Evolutionary conservation across 208 protist genomes (phyloP).

Genomic region (Wallacemonas collosoma): DNA sequence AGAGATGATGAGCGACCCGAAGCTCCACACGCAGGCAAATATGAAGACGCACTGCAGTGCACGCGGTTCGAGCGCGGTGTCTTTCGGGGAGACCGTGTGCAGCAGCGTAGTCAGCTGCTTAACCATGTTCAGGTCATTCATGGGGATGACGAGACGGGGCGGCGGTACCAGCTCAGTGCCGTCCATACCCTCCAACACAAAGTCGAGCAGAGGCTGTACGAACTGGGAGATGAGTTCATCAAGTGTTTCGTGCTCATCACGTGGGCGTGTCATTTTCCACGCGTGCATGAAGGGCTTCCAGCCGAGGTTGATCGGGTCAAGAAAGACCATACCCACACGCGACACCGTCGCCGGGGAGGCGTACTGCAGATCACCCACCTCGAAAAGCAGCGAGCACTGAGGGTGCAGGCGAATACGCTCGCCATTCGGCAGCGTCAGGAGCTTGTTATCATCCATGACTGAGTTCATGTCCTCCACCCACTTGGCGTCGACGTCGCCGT

Average conservation of each 20-base stretch:
- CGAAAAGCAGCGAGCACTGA: slow-evolving; percentile 97
- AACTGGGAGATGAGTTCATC: slow-evolving; percentile 94
- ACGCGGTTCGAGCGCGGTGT: slow-evolving; percentile 80
- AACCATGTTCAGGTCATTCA: slow-evolving; percentile 93
- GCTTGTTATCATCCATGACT: slow-evolving; percentile 99
- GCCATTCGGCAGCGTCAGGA: slow-evolving; percentile 98
- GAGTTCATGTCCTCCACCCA: slow-evolving; percentile 99
- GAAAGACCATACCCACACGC: slow-evolving; percentile 99
- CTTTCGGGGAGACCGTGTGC: slow-evolving; percentile 77
- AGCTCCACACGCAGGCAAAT: slow-evolving; percentile 96
- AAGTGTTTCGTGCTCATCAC: slow-evolving; percentile 91
- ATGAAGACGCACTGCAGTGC: slow-evolving; percentile 96
- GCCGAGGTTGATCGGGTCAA: slow-evolving; percentile 98
- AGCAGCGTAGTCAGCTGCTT: slow-evolving; percentile 94
- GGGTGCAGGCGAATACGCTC: slow-evolving; percentile 97
- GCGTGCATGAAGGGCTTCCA: slow-evolving; percentile 94
- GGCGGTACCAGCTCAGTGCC: slow-evolving; percentile 59
- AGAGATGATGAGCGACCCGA: slow-evolving; percentile 91
- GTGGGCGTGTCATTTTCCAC: slow-evolving; percentile 89
- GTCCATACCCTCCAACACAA: slow-evolving; percentile 93
- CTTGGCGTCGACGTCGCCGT: slow-evolving; percentile 99
- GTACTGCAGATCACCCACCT: slow-evolving; percentile 98
- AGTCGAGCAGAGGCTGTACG: slow-evolving; percentile 87
- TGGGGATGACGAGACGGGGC: slow-evolving; percentile 84
- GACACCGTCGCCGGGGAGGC: slow-evolving; percentile 99